These are phyloP conservation scores for Halteria grandinella DNA, from an alignment of 73 alveolate genomes.

Conservation along the genomic window DNA sequence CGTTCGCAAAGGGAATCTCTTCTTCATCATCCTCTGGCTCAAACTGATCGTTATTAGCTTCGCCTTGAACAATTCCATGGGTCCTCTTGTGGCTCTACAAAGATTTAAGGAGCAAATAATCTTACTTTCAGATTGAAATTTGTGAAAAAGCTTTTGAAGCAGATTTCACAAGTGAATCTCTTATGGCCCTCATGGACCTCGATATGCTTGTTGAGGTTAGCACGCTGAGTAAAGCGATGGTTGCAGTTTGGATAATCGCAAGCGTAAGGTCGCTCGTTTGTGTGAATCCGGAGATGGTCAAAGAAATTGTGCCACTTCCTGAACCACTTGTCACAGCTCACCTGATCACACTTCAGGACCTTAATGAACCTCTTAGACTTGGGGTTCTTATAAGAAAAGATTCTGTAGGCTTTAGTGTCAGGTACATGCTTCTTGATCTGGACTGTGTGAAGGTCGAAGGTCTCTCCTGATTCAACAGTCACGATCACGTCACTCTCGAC, in stretches of 20 bases:
- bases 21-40: too few species aligned
- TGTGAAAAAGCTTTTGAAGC: slow-evolving; percentile 24
- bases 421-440: slow-evolving; percentile 35
- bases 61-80: too few species aligned
- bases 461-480: neutral
- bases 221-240: slow-evolving; percentile 55
- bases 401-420: slow-evolving; percentile 5
- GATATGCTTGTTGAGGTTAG: slow-evolving; percentile 61
- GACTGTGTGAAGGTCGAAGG: slow-evolving; percentile 26
- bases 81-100: slow-evolving; percentile 42
- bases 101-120: neutral
- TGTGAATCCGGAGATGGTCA: slow-evolving; percentile 66
- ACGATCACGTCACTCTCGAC: slow-evolving; percentile 6
- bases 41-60: too few species aligned
- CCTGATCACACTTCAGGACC: slow-evolving; percentile 30
- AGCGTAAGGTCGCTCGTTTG: slow-evolving; percentile 65
- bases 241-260: slow-evolving; percentile 35
- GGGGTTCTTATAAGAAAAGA: slow-evolving; percentile 39
- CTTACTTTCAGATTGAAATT: slow-evolving; percentile 40
- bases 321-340: slow-evolving; percentile 51
- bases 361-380: slow-evolving; percentile 19
- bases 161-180: slow-evolving; percentile 20
- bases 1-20: too few species aligned
- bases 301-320: slow-evolving; percentile 57
- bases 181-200: slow-evolving; percentile 32